phyloP scores from a whole-genome alignment of 2,329 filamentous ascomycete species.

The Torrubiella hemipterigena region DNA sequence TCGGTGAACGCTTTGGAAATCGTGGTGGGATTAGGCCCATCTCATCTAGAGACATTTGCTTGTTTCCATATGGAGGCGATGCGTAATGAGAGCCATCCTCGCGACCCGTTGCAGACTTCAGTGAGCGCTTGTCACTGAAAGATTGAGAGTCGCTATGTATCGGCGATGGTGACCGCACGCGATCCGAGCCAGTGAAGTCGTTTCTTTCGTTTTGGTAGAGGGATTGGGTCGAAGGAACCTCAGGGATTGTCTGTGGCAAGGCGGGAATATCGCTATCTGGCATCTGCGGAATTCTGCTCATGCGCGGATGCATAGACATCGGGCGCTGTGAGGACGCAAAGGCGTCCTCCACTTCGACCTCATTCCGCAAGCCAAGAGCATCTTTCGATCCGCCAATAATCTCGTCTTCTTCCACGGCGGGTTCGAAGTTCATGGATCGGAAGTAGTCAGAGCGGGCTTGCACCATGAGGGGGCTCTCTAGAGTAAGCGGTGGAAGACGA shows the following conservation, averaged over 20 bases:
- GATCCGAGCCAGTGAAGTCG: slow-evolving; percentile 32
- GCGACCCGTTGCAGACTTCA: slow-evolving; percentile 18
- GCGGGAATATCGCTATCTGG: slow-evolving; percentile 35
- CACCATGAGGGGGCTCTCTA: slow-evolving; percentile 65
- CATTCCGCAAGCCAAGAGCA: slow-evolving; percentile 36
- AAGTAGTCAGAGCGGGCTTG: slow-evolving; percentile 73
- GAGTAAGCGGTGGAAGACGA: slow-evolving; percentile 70
- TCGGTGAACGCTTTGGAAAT: slow-evolving; percentile 42
- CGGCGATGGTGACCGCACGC: slow-evolving; percentile 46
- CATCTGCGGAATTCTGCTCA: slow-evolving; percentile 50
- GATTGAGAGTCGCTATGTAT: slow-evolving; percentile 28
- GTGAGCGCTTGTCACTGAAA: slow-evolving; percentile 13
- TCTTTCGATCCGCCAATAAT: slow-evolving; percentile 14
- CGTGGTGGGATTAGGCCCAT: slow-evolving; percentile 38
- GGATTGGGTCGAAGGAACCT: slow-evolving; percentile 29
- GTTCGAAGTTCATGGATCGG: slow-evolving; percentile 55
- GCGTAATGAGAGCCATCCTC: slow-evolving; percentile 20
- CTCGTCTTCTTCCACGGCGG: slow-evolving; percentile 12
- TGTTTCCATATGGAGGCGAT: slow-evolving; percentile 32
- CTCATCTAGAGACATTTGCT: slow-evolving; percentile 37
- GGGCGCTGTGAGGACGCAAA: slow-evolving; percentile 42
- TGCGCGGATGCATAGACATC: slow-evolving; percentile 61
- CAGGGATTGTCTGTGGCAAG: slow-evolving; percentile 26
- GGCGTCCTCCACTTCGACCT: slow-evolving; percentile 45
- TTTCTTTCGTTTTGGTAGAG: slow-evolving; percentile 23